Conservation (phyloP, 129 eudicot genomes). For the Flaveria brownii region DNA sequence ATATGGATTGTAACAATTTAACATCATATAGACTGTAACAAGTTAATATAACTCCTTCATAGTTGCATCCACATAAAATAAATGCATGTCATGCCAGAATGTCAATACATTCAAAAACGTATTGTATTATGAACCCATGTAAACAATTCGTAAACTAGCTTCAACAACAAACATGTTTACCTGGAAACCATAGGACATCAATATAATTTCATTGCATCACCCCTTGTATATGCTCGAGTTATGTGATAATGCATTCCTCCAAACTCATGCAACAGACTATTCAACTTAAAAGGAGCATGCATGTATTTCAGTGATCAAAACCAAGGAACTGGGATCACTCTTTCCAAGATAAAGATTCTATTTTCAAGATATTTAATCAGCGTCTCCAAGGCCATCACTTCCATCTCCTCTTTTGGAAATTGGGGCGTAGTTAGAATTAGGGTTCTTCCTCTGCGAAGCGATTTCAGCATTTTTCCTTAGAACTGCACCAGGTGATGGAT, state of each 20-base stretch:
- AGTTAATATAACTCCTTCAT: too few relatives aligned
- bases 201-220: neutral
- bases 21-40: too few relatives aligned
- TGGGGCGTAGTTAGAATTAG: slow-evolving; percentile 59
- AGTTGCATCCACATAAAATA: neutral
- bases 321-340: neutral
- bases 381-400: slow-evolving; percentile 98
- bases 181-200: neutral
- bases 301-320: neutral
- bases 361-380: slow-evolving; percentile 50
- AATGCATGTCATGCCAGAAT: neutral
- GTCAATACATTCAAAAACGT: neutral
- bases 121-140: neutral
- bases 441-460: slow-evolving; percentile 77
- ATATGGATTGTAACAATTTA: neutral
- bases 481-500: slow-evolving; percentile 99
- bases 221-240: neutral
- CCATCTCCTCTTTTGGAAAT: slow-evolving; percentile 99
- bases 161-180: neutral
- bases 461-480: slow-evolving; percentile 88
- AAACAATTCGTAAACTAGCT: neutral
- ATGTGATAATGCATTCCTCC: neutral
- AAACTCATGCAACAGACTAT: neutral
- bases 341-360: neutral
- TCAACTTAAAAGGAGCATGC: neutral